These are phyloP conservation scores for Pichia inconspicua DNA, from an alignment of 1,139 yeast genomes.

Conservation along the genomic window DNA sequence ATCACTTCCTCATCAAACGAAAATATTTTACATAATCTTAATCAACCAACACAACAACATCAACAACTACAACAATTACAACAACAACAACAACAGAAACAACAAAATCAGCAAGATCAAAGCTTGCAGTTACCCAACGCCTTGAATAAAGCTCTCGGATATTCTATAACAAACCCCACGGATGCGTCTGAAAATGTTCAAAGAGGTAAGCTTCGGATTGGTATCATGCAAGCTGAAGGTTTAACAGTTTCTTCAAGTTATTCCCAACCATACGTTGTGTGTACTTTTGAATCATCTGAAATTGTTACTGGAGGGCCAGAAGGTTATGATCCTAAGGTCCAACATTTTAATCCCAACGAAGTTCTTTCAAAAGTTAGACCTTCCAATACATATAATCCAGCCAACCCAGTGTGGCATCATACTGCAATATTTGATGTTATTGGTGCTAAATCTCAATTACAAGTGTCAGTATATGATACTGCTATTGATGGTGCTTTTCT, in stretches of 20 bases:
- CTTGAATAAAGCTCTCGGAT: conserved; percentile 5
- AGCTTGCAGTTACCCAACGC: conserved; percentile 7
- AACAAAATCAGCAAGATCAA: not conserved
- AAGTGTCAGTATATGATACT: conserved; percentile 82
- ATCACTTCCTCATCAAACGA: conserved; percentile 10
- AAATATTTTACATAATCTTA: conserved; percentile 1
- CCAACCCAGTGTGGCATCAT: conserved; percentile 83
- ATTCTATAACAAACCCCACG: conserved; percentile 14
- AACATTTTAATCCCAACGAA: conserved; percentile 1
- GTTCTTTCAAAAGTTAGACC: conserved; percentile 12
- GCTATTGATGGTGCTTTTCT: conserved; percentile 73
- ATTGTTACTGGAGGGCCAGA: conserved; percentile 79
- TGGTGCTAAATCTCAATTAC: conserved; percentile 73
- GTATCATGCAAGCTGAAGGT: conserved; percentile 71
- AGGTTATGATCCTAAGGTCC: conserved; percentile 32
- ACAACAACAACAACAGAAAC: not conserved
- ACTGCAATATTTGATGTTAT: conserved; percentile 89
- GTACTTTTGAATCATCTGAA: conserved; percentile 89
- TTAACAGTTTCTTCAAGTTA: conserved; percentile 45
- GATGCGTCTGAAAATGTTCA: conserved; percentile 36
- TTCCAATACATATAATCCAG: conserved; percentile 29
- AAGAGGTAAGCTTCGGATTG: conserved; percentile 75
- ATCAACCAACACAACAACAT: conserved; percentile 21
- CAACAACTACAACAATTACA: conserved; percentile 22
- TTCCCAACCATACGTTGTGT: conserved; percentile 82